These are phyloP conservation scores for Gnetum montanum DNA, from an alignment of 75 land plant genomes.

Conservation along the genomic window DNA sequence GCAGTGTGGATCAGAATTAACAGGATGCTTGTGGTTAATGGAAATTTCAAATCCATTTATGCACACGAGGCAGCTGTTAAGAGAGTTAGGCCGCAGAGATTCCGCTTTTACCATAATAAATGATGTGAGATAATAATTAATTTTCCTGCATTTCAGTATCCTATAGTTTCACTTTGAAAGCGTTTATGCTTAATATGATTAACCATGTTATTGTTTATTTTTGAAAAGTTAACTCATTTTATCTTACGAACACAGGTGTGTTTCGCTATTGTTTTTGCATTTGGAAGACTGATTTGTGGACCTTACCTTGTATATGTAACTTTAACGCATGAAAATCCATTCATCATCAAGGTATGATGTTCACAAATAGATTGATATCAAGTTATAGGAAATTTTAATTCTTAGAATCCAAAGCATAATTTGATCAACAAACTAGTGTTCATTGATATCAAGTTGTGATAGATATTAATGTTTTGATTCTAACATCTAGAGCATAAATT, in stretches of 20 bases:
- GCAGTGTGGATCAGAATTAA: slow-evolving; percentile 90
- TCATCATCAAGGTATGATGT: slow-evolving; percentile 76
- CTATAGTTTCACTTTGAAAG: too few relatives aligned
- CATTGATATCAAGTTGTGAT: too few relatives aligned
- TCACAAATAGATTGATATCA: too few relatives aligned
- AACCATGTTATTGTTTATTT: too few relatives aligned
- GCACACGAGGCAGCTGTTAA: slow-evolving; percentile 84
- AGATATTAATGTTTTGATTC: too few relatives aligned
- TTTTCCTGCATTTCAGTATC: too few relatives aligned
- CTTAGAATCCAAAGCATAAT: too few relatives aligned
- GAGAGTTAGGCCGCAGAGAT: slow-evolving; percentile 76
- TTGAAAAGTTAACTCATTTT: too few relatives aligned
- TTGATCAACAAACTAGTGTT: too few relatives aligned
- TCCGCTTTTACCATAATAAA: slow-evolving; percentile 57
- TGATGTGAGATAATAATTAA: slow-evolving; percentile 44
- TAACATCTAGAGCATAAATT: too few relatives aligned
- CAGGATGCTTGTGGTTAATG: slow-evolving; percentile 65
- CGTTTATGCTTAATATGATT: too few relatives aligned
- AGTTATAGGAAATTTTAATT: too few relatives aligned
- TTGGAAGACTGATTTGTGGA: slow-evolving; percentile 73
- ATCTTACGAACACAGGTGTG: slow-evolving; percentile 47
- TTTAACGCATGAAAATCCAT: slow-evolving; percentile 55
- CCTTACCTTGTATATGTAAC: slow-evolving; percentile 67
- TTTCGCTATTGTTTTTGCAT: slow-evolving; percentile 67
- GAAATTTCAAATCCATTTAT: slow-evolving; percentile 92